Evolutionary conservation across 2,329 filamentous ascomycete genomes (phyloP).

Genomic region (Talaromyces marneffei): DNA sequence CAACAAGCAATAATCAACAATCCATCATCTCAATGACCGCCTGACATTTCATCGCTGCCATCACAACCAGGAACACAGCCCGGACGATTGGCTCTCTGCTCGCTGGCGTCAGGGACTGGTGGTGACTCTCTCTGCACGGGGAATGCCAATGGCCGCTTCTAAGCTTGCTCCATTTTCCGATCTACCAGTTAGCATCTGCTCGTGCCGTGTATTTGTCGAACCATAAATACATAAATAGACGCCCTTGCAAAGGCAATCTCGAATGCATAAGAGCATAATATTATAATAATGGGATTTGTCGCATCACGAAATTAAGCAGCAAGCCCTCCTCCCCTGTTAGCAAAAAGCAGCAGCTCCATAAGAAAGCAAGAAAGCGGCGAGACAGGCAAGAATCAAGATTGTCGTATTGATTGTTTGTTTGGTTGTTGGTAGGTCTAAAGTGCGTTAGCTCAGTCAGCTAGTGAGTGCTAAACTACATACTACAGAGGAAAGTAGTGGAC

Average conservation of each 20-base stretch:
- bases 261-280: too few relatives aligned
- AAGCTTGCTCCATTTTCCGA: background rate
- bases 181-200: background rate
- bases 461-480: too few relatives aligned
- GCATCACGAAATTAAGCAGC: too few relatives aligned
- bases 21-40: background rate
- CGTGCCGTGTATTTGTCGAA: background rate
- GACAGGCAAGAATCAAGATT: background rate
- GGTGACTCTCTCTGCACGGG: conserved; percentile 5
- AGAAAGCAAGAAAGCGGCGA: too few relatives aligned
- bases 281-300: too few relatives aligned
- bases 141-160: conserved; percentile 10
- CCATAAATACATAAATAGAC: conserved; percentile 1
- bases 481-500: too few relatives aligned
- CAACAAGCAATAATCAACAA: conserved; percentile 3
- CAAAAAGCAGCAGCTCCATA: background rate
- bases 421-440: background rate
- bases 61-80: background rate
- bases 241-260: background rate
- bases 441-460: background rate
- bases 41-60: background rate
- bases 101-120: background rate
- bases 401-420: background rate
- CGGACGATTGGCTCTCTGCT: background rate
- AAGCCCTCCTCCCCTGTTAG: too few relatives aligned